Base-by-base conservation (phyloP, 1,139 yeast genomes). In the Taphrina wiesneri region DNA sequence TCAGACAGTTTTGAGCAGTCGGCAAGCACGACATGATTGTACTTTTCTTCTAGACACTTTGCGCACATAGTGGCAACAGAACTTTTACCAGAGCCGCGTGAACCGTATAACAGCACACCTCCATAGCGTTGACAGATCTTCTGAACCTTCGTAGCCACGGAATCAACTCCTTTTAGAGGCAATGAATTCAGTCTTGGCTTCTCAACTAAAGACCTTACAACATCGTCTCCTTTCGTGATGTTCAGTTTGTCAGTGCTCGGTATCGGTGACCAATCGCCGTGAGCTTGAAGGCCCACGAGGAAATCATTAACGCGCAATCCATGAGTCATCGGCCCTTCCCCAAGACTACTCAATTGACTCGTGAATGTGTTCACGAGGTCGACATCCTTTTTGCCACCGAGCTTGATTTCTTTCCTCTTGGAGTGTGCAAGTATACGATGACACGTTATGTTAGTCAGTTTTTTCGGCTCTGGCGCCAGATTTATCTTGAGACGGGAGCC, bases 1-100 rank as follows among this genome's bases (percentile, higher is more conserved):
- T 63, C 60, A 3, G 62, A 34, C 13, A 56, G 45, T 17, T 47
- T 19, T 17, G 63, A 34, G 34, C 51, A 51, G 28, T 46, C 51
- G 2, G 63, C 56, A 11, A 23, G 30, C 5, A 63, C 59, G n/a
- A 39, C 34, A 39, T 63, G 66, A 13, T 34, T 23, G 26, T 26
- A 17, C 5, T 30, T 19, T 15, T 17, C 19, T 36, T 43, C 51
- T n/a, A 36, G 9, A 23, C 17, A 11, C n/a, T 28, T 17, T 9
- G 53, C 57, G 32, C 45, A 47, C 26, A 17, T 36, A 13, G 25
- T 25, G n/a, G 51, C 13, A 19, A 56, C 30, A 17, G 39, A 9
- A 15, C 56, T 26, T 39, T 92, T 92, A 0, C 97, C 98, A 69
- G 90, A 82, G 0, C 97, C 97, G 0, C 90, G 79, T 45, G 86